These are phyloP conservation scores for Neobulgaria alba DNA, from an alignment of 2,329 filamentous ascomycete genomes.

Conservation along the genomic window DNA sequence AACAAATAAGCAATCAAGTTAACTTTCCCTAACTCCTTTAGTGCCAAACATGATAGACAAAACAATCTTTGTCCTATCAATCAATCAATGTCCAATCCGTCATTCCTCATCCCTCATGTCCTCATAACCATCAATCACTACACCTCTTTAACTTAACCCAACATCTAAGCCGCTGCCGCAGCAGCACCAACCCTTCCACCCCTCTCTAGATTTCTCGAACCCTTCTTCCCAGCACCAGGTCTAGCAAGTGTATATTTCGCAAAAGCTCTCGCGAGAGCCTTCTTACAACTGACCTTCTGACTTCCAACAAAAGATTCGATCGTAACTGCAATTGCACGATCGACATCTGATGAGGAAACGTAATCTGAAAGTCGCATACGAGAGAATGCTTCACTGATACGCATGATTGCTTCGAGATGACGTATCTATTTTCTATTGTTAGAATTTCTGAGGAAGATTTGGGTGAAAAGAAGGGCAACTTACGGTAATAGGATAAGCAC, in stretches of 20 bases:
- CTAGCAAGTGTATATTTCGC: constrained; percentile 73
- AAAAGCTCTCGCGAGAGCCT: constrained; percentile 86
- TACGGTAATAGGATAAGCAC: constrained; percentile 96
- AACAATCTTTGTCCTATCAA: no score
- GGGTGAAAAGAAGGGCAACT: constrained; percentile 38
- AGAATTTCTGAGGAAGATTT: no score
- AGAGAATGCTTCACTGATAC: constrained; percentile 87
- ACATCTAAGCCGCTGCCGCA: no score
- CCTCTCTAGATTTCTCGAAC: constrained; percentile 18
- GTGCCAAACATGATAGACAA: no score
- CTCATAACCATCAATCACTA: no score
- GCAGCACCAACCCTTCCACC: constrained; percentile 19
- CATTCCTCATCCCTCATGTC: no score
- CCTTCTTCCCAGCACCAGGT: constrained; percentile 25
- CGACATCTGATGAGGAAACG: constrained; percentile 82
- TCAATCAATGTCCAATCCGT: no score
- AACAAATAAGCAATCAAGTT: no score
- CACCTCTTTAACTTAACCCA: no score
- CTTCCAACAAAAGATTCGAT: constrained; percentile 93
- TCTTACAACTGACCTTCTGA: constrained; percentile 97
- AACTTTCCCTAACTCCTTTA: no score
- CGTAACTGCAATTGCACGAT: constrained; percentile 92
- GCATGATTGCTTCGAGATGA: constrained; percentile 95
- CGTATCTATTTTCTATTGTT: no score
- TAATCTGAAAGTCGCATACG: constrained; percentile 98